Percentiles rank a stretch among this genome's conserved stretches.
phyloP scores from a whole-genome alignment of 768 basidiomycete genomes.

The Pulveroboletus ravenelii region DNA sequence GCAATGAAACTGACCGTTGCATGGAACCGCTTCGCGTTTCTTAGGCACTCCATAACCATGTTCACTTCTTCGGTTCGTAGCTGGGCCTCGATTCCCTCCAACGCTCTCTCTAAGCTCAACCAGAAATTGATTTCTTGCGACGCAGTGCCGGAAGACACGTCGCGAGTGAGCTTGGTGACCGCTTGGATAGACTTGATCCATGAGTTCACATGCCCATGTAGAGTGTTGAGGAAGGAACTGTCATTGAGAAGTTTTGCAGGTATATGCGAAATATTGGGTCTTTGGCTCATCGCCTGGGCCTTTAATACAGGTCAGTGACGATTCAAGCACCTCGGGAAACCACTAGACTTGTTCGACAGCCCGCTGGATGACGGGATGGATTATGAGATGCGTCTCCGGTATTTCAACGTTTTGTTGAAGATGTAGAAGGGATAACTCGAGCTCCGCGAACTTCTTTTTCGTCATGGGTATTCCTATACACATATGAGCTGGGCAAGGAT shows the following conservation, averaged over 20 bases:
- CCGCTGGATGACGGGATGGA: conserved; percentile 84
- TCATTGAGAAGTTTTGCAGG: conserved; percentile 76
- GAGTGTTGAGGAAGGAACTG: conserved; percentile 85
- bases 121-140: conserved; percentile 99
- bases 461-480: conserved; percentile 84
- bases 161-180: conserved; percentile 92
- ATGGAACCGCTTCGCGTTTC: conserved; percentile 95
- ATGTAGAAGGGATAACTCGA: conserved; percentile 90
- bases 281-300: conserved; percentile 49
- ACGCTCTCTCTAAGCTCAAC: conserved; percentile 88
- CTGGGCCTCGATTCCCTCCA: conserved; percentile 92
- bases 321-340: conserved; percentile 28
- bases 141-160: conserved; percentile 91
- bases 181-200: conserved; percentile 99
- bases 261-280: conserved; percentile 72
- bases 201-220: conserved; percentile 90
- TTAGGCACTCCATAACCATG: conserved; percentile 88
- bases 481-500: conserved; percentile 3
- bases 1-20: conserved; percentile 98
- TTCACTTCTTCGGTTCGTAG: conserved; percentile 87
- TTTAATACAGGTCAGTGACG: conserved; percentile 12
- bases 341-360: conserved; percentile 68
- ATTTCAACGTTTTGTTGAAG: conserved; percentile 99
- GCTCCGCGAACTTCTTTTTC: conserved; percentile 98
- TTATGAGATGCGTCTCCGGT: conserved; percentile 88